A percentile compares a stretch with the other conserved stretches of the same genome.
These are phyloP conservation scores for Colletotrichum sp. DNA, from an alignment of 2,329 filamentous ascomycete genomes.

Conservation along the genomic window DNA sequence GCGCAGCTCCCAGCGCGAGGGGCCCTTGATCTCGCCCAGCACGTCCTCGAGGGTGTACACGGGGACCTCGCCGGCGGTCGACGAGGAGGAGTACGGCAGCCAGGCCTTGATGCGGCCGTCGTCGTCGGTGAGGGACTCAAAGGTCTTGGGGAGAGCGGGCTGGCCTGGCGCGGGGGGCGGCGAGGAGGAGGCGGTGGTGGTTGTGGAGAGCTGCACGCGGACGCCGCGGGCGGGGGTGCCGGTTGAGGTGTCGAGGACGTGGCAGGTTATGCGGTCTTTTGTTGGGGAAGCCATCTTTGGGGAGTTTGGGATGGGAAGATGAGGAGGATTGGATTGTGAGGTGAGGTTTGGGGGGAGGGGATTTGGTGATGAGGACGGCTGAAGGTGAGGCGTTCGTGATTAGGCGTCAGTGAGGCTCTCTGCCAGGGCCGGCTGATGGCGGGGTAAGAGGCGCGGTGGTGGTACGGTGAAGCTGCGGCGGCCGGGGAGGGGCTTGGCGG, in stretches of 20 bases:
- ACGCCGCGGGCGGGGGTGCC: slow-evolving; percentile 73
- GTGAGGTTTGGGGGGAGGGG: neutral
- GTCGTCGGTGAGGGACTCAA: slow-evolving; percentile 72
- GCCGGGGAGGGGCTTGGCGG: neutral
- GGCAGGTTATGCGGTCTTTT: slow-evolving; percentile 80
- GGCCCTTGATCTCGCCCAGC: slow-evolving; percentile 46
- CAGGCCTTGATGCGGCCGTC: slow-evolving; percentile 78
- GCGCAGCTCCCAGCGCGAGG: slow-evolving; percentile 69
- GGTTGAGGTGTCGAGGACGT: slow-evolving; percentile 82
- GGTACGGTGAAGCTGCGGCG: neutral
- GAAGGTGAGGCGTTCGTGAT: neutral
- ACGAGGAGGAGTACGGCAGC: slow-evolving; percentile 61
- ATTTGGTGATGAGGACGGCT: neutral
- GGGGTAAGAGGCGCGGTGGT: neutral
- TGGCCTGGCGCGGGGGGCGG: slow-evolving; percentile 32
- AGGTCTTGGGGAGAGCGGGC: slow-evolving; percentile 49
- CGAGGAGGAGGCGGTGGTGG: slow-evolving; percentile 30
- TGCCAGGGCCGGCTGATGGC: neutral
- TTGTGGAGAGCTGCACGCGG: slow-evolving; percentile 67
- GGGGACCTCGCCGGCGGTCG: slow-evolving; percentile 59
- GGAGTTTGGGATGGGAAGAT: neutral
- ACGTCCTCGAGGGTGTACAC: slow-evolving; percentile 64
- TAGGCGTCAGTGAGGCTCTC: neutral
- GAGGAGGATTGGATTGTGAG: neutral
- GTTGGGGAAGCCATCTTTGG: slow-evolving; percentile 1